These are phyloP conservation scores for Linderniella brevidens DNA, from an alignment of 257 asterid genomes.

Conservation along the genomic window DNA sequence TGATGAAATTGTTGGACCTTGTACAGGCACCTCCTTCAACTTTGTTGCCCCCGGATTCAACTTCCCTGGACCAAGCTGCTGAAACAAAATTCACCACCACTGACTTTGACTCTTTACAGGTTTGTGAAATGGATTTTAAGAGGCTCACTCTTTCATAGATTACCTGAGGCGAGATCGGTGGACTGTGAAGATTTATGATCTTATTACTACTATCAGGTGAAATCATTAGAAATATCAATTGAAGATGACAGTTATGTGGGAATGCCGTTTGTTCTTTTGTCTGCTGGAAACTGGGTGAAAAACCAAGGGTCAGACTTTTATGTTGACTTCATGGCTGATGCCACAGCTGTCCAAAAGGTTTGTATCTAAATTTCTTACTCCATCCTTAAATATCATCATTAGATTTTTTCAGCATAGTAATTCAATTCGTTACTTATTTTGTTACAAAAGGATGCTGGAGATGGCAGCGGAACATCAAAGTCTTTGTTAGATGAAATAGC, in stretches of 20 bases:
- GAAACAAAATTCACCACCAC: constrained; percentile 47
- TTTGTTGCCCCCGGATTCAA: constrained; percentile 66
- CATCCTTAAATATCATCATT: constrained; percentile 7
- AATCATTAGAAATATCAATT: constrained; percentile 53
- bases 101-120: constrained; percentile 37
- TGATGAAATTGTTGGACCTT: constrained; percentile 10
- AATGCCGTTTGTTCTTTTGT: constrained; percentile 88
- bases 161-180: too few relatives aligned
- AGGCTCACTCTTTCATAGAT: constrained; percentile 10
- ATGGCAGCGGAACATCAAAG: constrained; percentile 71
- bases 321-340: constrained; percentile 31
- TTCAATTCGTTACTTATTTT: constrained; percentile 9
- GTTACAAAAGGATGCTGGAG: constrained; percentile 35
- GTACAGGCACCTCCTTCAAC: constrained; percentile 68
- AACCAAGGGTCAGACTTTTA: constrained; percentile 76
- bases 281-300: constrained; percentile 71
- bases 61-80: constrained; percentile 41
- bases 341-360: constrained; percentile 34
- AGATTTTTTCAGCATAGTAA: constrained; percentile 6
- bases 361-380: constrained; percentile 13
- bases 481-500: constrained; percentile 77
- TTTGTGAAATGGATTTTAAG: constrained; percentile 13
- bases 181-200: too few relatives aligned
- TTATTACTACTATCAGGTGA: constrained; percentile 60
- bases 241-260: constrained; percentile 67